Percentiles rank a stretch among this genome's conserved stretches.
phyloP scores from a whole-genome alignment of 176 grass and related monocot species.

The Alloteropsis semialata region DNA sequence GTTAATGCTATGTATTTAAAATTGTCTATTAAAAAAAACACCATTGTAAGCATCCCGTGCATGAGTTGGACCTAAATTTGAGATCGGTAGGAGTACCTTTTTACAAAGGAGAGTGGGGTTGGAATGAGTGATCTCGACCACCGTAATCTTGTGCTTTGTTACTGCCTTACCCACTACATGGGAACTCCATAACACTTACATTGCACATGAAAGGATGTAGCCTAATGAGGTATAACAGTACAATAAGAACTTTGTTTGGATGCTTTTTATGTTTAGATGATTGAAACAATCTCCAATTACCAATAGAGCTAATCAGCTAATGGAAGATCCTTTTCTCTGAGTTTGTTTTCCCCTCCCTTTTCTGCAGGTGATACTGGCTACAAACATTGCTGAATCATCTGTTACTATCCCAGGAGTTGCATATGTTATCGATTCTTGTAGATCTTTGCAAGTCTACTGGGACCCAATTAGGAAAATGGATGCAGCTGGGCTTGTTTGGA shows the following conservation, averaged over 20 bases:
- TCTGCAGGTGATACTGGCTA: constrained; percentile 86
- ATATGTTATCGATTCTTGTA: constrained; percentile 85
- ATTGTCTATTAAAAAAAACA: not conserved
- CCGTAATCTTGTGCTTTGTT: not conserved
- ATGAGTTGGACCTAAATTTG: not conserved
- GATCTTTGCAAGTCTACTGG: constrained; percentile 92
- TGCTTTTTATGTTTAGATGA: not conserved
- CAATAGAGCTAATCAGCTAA: not conserved
- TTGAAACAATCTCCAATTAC: not conserved
- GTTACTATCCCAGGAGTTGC: constrained; percentile 90
- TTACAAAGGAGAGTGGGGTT: not conserved
- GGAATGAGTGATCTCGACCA: not conserved
- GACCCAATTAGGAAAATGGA: constrained; percentile 76
- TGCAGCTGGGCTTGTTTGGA: constrained; percentile 70
- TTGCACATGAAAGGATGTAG: not conserved
- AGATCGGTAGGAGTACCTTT: not conserved
- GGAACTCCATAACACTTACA: not conserved
- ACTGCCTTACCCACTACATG: not conserved
- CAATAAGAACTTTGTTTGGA: not conserved
- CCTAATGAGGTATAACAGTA: not conserved
- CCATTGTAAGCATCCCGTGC: not conserved
- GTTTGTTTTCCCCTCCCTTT: constrained; percentile 12
- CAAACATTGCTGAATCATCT: constrained; percentile 96
- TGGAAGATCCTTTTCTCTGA: not conserved
- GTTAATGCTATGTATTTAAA: too few species aligned